Base-by-base conservation (phyloP, 306 rosid species). In the Alnus rubra region DNA sequence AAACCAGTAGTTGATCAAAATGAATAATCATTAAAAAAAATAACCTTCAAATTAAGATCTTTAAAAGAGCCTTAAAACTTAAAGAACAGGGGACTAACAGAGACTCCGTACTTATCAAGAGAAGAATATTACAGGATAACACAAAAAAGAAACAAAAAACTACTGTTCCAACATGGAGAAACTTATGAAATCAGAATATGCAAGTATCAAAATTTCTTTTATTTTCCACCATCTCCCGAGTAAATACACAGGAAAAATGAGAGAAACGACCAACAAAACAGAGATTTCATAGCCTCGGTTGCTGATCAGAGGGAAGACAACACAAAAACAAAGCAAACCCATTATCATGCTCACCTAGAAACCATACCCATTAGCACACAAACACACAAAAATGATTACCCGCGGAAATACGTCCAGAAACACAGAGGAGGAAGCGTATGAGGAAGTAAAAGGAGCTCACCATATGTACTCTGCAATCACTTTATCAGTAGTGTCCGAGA, bases 391-490 rank as follows among this genome's bases (percentile, higher is more conserved):
- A 53, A 37, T 56, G 54, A 30, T 31, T 14, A 60, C 35, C 71
- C 6, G 54, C 33, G 45, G 10, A 45, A 9, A 33, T 10, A 56
- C 45, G 67, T 70, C 47, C 39, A 55, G 70, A 69, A 60, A 47
- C 5, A 67, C 45, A 80, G 56, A 59, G 51, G 6, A n/a, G 2
- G 42, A 69, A 39, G 1, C 6, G 3, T 19, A 49, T 0, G 19
- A 15, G n/a, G 6, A 16, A 11, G 18, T n/a, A 67, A 71, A 71
- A 69, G 51, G 50, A 1, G 19, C 88, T 28, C 11, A 89, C 94
- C 94, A 90, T 80, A 90, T 86, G 80, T 90, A 90, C 83, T 90
- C 94, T 2, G 94, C 94, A 59, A 90, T 90, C 12, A 90, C 31
- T 80, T 90, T 90, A 71, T 88, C 86, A 0, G 94, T 80, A 75